These are phyloP conservation scores for Colletotrichum kahawae DNA, from an alignment of 2,329 filamentous ascomycete genomes.

Conservation along the genomic window DNA sequence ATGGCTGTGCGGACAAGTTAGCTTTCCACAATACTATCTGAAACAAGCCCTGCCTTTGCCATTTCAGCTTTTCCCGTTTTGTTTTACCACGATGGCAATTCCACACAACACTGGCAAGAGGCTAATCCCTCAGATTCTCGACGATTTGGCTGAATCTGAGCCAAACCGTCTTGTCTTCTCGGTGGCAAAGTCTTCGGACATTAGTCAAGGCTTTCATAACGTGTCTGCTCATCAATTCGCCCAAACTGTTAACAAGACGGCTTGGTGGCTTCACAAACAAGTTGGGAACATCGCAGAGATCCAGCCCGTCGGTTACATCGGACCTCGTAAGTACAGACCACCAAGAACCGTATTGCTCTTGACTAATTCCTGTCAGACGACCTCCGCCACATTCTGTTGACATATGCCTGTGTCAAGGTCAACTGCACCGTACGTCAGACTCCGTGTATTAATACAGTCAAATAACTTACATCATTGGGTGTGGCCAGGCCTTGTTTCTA, in stretches of 20 bases:
- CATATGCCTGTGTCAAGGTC: background rate
- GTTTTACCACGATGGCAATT: background rate
- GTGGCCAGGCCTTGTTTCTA: background rate
- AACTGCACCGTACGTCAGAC: background rate
- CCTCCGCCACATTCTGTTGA: background rate
- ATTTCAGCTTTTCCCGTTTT: background rate
- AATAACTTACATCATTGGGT: background rate
- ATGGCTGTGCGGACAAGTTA: rapidly evolving
- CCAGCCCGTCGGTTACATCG: background rate
- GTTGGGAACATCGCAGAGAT: background rate
- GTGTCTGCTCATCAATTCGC: rapidly evolving
- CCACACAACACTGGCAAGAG: background rate
- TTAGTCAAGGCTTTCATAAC: background rate
- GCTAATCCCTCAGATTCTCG: background rate
- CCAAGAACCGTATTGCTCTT: background rate
- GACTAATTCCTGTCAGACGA: background rate
- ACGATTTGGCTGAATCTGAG: background rate
- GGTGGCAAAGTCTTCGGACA: rapidly evolving
- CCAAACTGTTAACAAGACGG: background rate
- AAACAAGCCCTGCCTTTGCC: rapidly evolving
- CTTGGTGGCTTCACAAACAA: background rate
- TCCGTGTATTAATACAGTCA: rapidly evolving
- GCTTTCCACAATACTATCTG: rapidly evolving
- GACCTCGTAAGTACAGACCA: background rate
- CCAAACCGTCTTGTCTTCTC: background rate